Evolutionary conservation across 176 grass and related monocot species (phyloP), one percentile per base, ranked within the genome.

Genomic region (Alopecurus myosuroides): DNA sequence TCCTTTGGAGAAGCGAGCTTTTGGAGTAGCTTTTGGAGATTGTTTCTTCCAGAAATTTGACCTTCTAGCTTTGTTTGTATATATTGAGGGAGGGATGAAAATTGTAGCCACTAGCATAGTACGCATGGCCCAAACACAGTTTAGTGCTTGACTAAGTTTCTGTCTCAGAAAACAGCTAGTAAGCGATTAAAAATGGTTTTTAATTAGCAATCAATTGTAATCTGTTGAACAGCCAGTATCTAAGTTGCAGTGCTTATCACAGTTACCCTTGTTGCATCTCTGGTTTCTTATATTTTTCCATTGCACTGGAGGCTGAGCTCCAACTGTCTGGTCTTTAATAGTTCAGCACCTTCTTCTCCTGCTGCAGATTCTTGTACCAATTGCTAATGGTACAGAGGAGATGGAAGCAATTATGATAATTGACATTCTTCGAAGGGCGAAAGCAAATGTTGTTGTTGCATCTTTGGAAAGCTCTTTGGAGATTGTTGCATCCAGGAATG

Each of bases 21-120:
- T 94, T 88, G 95, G 92, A 53, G 94, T 98, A 86, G 86, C 92
- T 85, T n/a, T n/a, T n/a, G n/a, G n/a, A n/a, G n/a, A n/a, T n/a
- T n/a, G n/a, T n/a, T n/a, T n/a, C n/a, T n/a, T n/a, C n/a, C n/a
- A n/a, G n/a, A n/a, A n/a, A n/a, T n/a, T n/a, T n/a, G n/a, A n/a
- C n/a, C n/a, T n/a, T n/a, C n/a, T n/a, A n/a, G n/a, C n/a, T n/a
- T n/a, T n/a, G n/a, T n/a, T n/a, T n/a, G n/a, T n/a, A n/a, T n/a
- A n/a, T n/a, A n/a, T n/a, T n/a, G n/a, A n/a, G n/a, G n/a, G n/a
- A n/a, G n/a, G n/a, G n/a, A n/a, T n/a, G n/a, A n/a, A n/a, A n/a
- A n/a, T n/a, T n/a, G n/a, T n/a, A n/a, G n/a, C n/a, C n/a, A n/a
- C n/a, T n/a, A n/a, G n/a, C n/a, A n/a, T n/a, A n/a, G n/a, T n/a